Base-by-base conservation (phyloP, 257 asterid genomes). In the Salvia rosmarinus region DNA sequence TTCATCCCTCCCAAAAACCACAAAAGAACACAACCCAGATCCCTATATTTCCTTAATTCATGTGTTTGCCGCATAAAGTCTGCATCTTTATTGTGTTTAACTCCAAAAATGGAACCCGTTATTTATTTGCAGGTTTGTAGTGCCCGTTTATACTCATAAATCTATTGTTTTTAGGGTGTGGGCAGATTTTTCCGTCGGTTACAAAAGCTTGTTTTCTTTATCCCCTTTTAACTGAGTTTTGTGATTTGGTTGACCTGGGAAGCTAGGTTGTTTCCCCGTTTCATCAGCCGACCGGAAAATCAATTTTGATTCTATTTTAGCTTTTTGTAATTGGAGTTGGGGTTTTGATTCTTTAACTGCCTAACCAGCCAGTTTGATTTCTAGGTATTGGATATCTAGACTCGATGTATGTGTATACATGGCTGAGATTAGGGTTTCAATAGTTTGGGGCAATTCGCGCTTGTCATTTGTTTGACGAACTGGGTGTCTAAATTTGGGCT, bases 211-310 rank as follows among this genome's bases (percentile, higher is more conserved):
- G 43, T 74, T 78, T 66, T 47, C 14, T 60, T 71, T 64, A 20
- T 20, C 78, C 56, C 67, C 71, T 75, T 80, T 64, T 47, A 76
- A 64, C 74, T 50, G 63, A 78, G 77, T 40, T 71, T 44, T 75
- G 16, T 67, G 70, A 71, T 67, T 71, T 68, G 76, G 84, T 72
- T 75, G 85, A 63, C 84, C 51, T 32, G 64, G 71, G 63, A 64
- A 75, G 78, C 73, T 79, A 68, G 86, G 82, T 73, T 74, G 64
- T 42, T 51, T 19, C 60, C 9, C 43, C 30, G 28, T 23, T 8
- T 35, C 56, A 21, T 68, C 72, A 71, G 83, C 64, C 78, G 79
- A 75, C 81, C 73, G 12, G 42, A 37, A 37, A 66, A 46, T 39
- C 68, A 54, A 11, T 60, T 62, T 71, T 52, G 59, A 64, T 52